A percentile compares a stretch with the other conserved stretches of the same genome.
phyloP scores from a whole-genome alignment of 164 flowering plant genomes.

The Tinospora cordifolia region DNA sequence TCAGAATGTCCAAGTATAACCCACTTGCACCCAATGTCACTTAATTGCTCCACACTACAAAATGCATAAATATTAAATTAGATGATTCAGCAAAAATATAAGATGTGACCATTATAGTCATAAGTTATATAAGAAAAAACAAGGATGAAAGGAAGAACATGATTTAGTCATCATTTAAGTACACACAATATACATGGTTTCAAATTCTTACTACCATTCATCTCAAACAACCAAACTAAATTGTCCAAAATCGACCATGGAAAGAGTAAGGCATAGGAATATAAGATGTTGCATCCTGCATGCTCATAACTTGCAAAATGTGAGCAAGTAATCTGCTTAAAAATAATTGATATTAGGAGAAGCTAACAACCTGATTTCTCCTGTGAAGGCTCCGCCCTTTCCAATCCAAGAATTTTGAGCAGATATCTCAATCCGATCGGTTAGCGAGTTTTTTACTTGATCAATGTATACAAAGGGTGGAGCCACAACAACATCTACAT shows the following conservation, averaged over 20 bases:
- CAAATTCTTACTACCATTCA: too few relatives aligned
- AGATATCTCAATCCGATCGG: constrained; percentile 69
- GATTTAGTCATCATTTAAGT: too few relatives aligned
- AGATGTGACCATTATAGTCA: neutral
- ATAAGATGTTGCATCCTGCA: too few relatives aligned
- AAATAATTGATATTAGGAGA: neutral
- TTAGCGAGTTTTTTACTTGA: constrained; percentile 67
- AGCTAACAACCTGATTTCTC: constrained; percentile 79
- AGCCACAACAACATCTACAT: constrained; percentile 90
- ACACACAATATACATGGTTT: too few relatives aligned
- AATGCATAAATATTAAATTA: neutral
- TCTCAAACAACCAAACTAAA: too few relatives aligned
- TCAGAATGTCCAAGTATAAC: constrained; percentile 98
- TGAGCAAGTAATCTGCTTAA: neutral
- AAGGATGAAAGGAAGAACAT: too few relatives aligned
- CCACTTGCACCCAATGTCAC: constrained; percentile 92
- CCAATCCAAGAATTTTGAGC: constrained; percentile 95
- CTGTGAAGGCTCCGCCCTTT: constrained; percentile 97
- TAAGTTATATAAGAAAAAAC: too few relatives aligned
- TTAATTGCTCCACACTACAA: constrained; percentile 77
- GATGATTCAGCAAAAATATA: neutral
- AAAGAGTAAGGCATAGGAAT: too few relatives aligned
- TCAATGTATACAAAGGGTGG: constrained; percentile 93
- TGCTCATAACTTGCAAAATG: too few relatives aligned
- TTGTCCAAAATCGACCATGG: too few relatives aligned